Percentiles rank a stretch among this genome's conserved stretches.
Evolutionary conservation across 2,329 filamentous ascomycete genomes (phyloP).

Genomic region (Neonectria faginata): DNA sequence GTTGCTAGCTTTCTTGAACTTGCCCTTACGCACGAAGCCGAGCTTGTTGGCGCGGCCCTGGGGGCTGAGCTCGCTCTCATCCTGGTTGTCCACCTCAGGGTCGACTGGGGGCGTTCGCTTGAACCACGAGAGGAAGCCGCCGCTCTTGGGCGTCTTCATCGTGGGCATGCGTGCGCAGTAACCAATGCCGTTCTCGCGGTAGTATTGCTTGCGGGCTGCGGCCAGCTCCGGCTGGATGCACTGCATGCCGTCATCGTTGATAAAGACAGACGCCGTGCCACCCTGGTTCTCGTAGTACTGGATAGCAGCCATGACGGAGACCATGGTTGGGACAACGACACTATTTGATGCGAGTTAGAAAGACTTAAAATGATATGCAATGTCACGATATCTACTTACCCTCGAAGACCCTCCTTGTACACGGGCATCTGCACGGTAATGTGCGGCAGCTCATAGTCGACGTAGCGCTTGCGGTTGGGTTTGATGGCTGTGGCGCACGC

Average conservation of each 20-base stretch:
- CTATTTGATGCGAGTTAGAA: constrained; percentile 19
- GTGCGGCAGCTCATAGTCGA: constrained; percentile 55
- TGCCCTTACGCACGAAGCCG: constrained; percentile 67
- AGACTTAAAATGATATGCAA: neutral
- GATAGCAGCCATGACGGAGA: constrained; percentile 67
- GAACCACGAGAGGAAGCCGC: constrained; percentile 54
- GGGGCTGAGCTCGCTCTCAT: constrained; percentile 53
- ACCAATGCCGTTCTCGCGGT: constrained; percentile 68
- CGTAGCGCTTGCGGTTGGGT: constrained; percentile 43
- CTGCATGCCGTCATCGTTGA: constrained; percentile 78
- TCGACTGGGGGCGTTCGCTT: constrained; percentile 35
- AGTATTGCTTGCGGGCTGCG: constrained; percentile 64
- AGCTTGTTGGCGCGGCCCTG: constrained; percentile 52
- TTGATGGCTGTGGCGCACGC: constrained; percentile 30
- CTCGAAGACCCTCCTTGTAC: constrained; percentile 53
- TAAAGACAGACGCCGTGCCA: constrained; percentile 75
- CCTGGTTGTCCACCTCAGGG: constrained; percentile 50
- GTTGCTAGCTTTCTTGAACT: constrained; percentile 75
- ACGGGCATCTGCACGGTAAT: constrained; percentile 61
- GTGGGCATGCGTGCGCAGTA: constrained; percentile 66
- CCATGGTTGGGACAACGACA: constrained; percentile 66
- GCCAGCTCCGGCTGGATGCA: constrained; percentile 63
- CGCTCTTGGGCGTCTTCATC: constrained; percentile 44
- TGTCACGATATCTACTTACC: neutral
- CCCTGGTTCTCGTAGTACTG: constrained; percentile 71